Evolutionary conservation across 2,329 filamentous ascomycete species (phyloP).

Genomic region (Aspergillus fumigatiaffinis): DNA sequence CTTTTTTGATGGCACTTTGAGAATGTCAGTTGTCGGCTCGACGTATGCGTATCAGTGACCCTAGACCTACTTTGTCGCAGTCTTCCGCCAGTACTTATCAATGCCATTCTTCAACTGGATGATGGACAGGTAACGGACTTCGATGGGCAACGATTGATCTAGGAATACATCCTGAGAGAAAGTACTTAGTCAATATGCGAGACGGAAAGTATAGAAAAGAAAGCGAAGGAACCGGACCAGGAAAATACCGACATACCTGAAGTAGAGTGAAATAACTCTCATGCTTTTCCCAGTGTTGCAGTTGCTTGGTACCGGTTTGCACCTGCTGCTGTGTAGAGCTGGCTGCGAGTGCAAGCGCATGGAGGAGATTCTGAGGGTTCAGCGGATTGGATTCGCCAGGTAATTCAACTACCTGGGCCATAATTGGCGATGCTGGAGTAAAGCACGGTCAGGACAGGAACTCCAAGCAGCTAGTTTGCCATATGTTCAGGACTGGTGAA

Average conservation of each 20-base stretch:
- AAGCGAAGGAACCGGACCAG: background rate
- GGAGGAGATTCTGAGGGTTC: slow-evolving; percentile 59
- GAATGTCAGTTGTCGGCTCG: slow-evolving; percentile 13
- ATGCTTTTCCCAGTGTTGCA: slow-evolving; percentile 67
- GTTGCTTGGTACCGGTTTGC: slow-evolving; percentile 63
- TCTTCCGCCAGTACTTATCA: slow-evolving; percentile 88
- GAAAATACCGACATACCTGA: slow-evolving; percentile 51
- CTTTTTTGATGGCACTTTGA: slow-evolving; percentile 54
- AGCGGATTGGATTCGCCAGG: slow-evolving; percentile 76
- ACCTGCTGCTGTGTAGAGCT: slow-evolving; percentile 64
- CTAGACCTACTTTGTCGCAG: slow-evolving; percentile 58
- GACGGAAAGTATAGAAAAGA: background rate
- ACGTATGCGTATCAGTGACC: background rate
- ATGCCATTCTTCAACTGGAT: slow-evolving; percentile 97
- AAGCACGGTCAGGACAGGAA: slow-evolving; percentile 3
- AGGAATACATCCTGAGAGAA: slow-evolving; percentile 67
- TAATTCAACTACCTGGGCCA: slow-evolving; percentile 73
- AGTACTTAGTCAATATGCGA: background rate
- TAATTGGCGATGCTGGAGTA: slow-evolving; percentile 32
- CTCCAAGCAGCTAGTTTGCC: background rate
- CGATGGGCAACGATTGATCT: slow-evolving; percentile 68
- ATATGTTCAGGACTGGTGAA: slow-evolving; percentile 2
- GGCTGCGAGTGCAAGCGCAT: slow-evolving; percentile 60
- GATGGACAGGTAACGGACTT: slow-evolving; percentile 82
- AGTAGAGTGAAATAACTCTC: slow-evolving; percentile 64